Evolutionary conservation across 2,329 filamentous ascomycete genomes (phyloP), one percentile per base, ranked within the genome.

Genomic region (Ophiostoma populinum): DNA sequence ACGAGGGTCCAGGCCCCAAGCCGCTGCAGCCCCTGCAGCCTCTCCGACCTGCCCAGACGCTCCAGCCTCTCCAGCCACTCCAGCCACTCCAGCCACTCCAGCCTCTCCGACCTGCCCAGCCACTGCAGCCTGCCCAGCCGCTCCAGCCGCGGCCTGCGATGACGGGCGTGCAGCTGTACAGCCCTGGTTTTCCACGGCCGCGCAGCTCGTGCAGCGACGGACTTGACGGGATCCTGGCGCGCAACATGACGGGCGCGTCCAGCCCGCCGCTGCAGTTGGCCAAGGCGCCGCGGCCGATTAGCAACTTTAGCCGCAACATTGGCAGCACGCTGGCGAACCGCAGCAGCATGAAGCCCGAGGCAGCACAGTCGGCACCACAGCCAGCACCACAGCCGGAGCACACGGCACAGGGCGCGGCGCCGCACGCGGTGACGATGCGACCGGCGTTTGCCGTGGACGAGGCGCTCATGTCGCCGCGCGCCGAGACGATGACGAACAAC

Each of bases 401-500:
- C 38, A 34, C 40, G 33, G 40, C 10, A 32, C 40, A 11, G 43
- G 49, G 12, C 18, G 17, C 24, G 4, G 17, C 32, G 18, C n/a
- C 35, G 11, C 25, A 32, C 10, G 26, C 36, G 7, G 16, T 43
- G 4, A 24, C 32, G 13, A 8, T 42, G 8, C 35, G 30, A 7
- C 28, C 40, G 3, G 18, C 37, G 8, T 35, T 38, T 6, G 7
- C 34, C 2, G 29, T 32, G 3, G 43, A 45, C 13, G 65, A 72
- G 31, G 60, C 71, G 10, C 55, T 80, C 8, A 65, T 82, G 62
- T 83, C 78, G 3, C 80, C 80, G 0, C 67, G 79, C 28, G 73
- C 63, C 1, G 75, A 79, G 46, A 70, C 75, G 12, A 85, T 85
- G 61, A 82, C 75, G 2, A 70, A 65, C 41, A 76, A 79, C 41